Base-by-base conservation (phyloP, 805 yeast genomes). In the Ogataea thermomethanolica region DNA sequence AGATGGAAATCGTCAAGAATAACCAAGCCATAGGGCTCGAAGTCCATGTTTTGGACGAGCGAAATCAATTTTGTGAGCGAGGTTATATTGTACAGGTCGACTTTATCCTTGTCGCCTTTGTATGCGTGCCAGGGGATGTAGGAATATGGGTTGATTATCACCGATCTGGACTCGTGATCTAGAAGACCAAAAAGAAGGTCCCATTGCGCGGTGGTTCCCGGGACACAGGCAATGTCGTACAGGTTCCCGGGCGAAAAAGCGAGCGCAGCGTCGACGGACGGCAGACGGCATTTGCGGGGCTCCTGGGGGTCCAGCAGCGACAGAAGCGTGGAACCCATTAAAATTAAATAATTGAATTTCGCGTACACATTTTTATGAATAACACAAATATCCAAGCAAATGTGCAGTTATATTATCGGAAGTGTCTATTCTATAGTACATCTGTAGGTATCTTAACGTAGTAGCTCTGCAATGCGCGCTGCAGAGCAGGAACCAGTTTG, bases 401-500 rank as follows among this genome's bases (percentile, higher is more conserved):
- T 17, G 20, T 17, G 20, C 20, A 5, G 20, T 17, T 17, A 5
- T 17, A 17, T 17, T 5, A 17, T 17, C 20, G 20, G 5, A 3
- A 17, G 5, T 9, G 23, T 36, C 33, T 29, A 30, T 23, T 37
- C 33, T 37, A 38, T 38, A 39, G 36, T 20, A 38, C 48, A 22
- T 33, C 35, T 29, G 39, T 31, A n/a, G 82, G 82, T 25, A 77
- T 68, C 54, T 76, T 81, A 10, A 76, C 76, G 52, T 78, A 79
- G 54, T 80, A 80, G 54, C 83, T 75, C 58, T 78, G 83, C 43
- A 80, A 61, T 7, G 84, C 86, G 54, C 85, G 70, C 55, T 65
- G 70, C 43, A 80, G 65, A 21, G 85, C 84, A 2, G 81, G 78
- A 5, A 68, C 70, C 39, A 80, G 63, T 45, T 71, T 76, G 36